Conservation (phyloP, 1,139 yeast species). For the Hansenula anomala region DNA sequence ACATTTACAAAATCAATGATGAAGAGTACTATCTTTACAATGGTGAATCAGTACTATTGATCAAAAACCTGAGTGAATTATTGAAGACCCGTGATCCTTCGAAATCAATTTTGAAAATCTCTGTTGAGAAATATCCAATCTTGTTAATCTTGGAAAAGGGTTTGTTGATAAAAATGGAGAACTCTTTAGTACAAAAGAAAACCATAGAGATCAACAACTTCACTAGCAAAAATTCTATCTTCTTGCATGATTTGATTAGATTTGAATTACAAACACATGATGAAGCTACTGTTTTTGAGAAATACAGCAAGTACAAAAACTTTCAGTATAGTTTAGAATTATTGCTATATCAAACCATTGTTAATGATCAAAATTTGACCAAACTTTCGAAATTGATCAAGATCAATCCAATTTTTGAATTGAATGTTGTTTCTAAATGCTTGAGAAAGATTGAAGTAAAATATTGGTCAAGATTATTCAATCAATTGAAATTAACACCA, state of each 20-base stretch:
- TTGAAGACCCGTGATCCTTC: slow-evolving; percentile 8
- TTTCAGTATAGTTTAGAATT: slow-evolving; percentile 45
- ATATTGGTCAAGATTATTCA: slow-evolving; percentile 54
- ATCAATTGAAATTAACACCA: slow-evolving; percentile 33
- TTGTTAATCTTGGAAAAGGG: slow-evolving; percentile 18
- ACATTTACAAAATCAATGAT: slow-evolving; percentile 17
- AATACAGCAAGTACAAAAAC: slow-evolving; percentile 37
- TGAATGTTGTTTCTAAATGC: slow-evolving; percentile 51
- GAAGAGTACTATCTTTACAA: slow-evolving; percentile 22
- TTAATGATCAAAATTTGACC: slow-evolving; percentile 20
- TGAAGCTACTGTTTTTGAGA: slow-evolving; percentile 11
- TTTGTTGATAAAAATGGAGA: slow-evolving; percentile 20
- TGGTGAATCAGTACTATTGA: slow-evolving; percentile 21
- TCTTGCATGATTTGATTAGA: slow-evolving; percentile 24
- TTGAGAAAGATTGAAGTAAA: slow-evolving; percentile 63
- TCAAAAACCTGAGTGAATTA: slow-evolving; percentile 24
- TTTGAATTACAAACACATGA: slow-evolving; percentile 15
- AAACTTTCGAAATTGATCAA: slow-evolving; percentile 13
- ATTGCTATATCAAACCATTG: slow-evolving; percentile 30
- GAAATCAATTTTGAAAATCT: slow-evolving; percentile 11
- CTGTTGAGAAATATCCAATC: slow-evolving; percentile 21
- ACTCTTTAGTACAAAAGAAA: slow-evolving; percentile 15
- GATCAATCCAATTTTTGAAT: slow-evolving; percentile 25
- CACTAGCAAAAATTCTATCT: slow-evolving; percentile 19
- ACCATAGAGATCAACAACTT: slow-evolving; percentile 17